phyloP scores from a whole-genome alignment of 2,329 filamentous ascomycete genomes.

The Ceratocystis huliohia region DNA sequence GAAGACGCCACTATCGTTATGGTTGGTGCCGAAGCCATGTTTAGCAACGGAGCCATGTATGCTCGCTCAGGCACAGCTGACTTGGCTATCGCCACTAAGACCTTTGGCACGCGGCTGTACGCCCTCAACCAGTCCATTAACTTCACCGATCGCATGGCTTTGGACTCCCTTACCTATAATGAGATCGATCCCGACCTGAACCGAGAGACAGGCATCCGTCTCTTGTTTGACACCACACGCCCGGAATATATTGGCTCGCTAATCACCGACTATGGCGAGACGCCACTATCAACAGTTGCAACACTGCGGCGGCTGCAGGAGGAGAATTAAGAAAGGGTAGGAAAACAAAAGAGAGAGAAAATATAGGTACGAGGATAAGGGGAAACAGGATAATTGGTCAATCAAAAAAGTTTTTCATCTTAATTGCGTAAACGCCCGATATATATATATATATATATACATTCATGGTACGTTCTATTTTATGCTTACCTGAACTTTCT shows the following conservation, averaged over 20 bases:
- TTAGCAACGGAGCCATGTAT: conserved; percentile 85
- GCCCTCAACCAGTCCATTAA: conserved; percentile 92
- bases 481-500: neutral
- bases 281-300: conserved; percentile 18
- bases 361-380: neutral
- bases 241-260: conserved; percentile 79
- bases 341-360: neutral
- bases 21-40: conserved; percentile 87
- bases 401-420: neutral
- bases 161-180: conserved; percentile 88
- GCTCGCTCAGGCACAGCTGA: conserved; percentile 77
- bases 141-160: conserved; percentile 71
- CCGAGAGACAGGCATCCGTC: conserved; percentile 40
- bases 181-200: conserved; percentile 70
- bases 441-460: neutral
- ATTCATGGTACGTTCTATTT: neutral
- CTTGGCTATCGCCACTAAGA: conserved; percentile 69
- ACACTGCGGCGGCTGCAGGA: conserved; percentile 22
- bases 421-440: neutral
- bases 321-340: conserved; percentile 13
- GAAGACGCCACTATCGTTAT: conserved; percentile 58
- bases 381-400: neutral
- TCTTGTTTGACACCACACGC: conserved; percentile 87
- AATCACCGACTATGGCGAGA: conserved; percentile 68
- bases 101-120: conserved; percentile 65